Evolutionary conservation across 2,329 filamentous ascomycete genomes (phyloP).

Genomic region (Hymenoscyphus fraxineus): DNA sequence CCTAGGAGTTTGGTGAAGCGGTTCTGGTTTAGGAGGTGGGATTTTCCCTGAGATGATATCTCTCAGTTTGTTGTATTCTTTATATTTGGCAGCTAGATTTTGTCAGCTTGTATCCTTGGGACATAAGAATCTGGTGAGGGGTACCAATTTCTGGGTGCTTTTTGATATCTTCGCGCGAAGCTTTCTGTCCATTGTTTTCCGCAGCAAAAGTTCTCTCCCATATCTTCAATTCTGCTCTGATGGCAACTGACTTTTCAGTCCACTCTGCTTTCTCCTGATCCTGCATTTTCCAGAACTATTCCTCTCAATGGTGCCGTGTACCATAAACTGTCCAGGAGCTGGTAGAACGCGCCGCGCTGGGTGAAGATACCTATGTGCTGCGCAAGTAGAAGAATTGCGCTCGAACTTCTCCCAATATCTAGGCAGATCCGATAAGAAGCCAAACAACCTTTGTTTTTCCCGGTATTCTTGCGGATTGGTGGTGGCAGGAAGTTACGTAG

Average conservation of each 20-base stretch:
- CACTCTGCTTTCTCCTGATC: constrained; percentile 22
- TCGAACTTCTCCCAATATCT: not conserved
- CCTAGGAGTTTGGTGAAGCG: constrained; percentile 34
- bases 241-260: constrained; percentile 40
- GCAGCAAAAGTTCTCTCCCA: constrained; percentile 70
- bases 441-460: not conserved
- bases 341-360: not conserved
- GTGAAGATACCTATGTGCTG: not conserved
- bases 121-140: not conserved
- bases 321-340: not conserved
- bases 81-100: constrained; percentile 57
- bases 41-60: constrained; percentile 55
- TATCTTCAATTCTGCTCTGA: constrained; percentile 67
- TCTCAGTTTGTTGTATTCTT: constrained; percentile 66
- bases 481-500: not conserved
- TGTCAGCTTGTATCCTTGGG: constrained; percentile 5
- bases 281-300: constrained; percentile 23
- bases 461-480: not conserved
- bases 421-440: not conserved
- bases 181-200: constrained; percentile 63
- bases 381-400: not conserved
- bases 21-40: constrained; percentile 31
- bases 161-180: constrained; percentile 72
- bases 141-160: constrained; percentile 67
- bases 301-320: not conserved